Evolutionary conservation across 306 rosid species (phyloP), one percentile per base, ranked within the genome.

Genomic region (Malus orientalis): DNA sequence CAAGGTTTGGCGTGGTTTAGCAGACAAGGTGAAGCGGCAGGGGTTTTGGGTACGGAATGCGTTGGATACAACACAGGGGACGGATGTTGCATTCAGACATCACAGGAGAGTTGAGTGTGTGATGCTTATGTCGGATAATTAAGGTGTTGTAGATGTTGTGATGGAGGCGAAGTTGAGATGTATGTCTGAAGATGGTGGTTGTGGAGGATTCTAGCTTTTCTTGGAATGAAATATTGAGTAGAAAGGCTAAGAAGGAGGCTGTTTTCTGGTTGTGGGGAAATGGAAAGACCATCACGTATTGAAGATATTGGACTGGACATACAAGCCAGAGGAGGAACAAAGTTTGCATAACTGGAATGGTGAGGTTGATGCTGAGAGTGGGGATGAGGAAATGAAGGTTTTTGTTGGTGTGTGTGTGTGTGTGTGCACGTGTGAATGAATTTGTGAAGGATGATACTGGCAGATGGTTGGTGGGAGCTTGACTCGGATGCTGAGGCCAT

Each of bases 41-140:
- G 98, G 97, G 42, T 94, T 91, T 81, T 85, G 78, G 84, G 91
- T 94, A 55, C 73, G 29, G 71, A 23, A 78, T 13, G 88, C 81
- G 60, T 75, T 74, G 29, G 88, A 91, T 78, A 84, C 78, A 71
- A 83, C 90, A 23, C 84, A 84, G 73, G 88, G 86, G 15, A 90
- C 87, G 0, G 87, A 87, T 82, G 68, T 30, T 70, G 91, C 88
- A 3, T 71, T 91, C 81, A 74, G 71, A 76, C 90, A 90, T 69
- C 78, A 69, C 69, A 81, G 79, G 76, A 73, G 81, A 79, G 80
- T 86, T 29, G 94, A 88, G 71, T 94, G 95, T 63, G 70, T 94
- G 88, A 86, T 94, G 70, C 87, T 94, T 76, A 94, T 94, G 33
- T 94, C 95, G 5, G 94, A 94, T 77, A 94, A 94, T 81, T 78